Evolutionary conservation across 768 basidiomycete species (phyloP), one percentile per base, ranked within the genome.

Genomic region (Leccinellum albellum): DNA sequence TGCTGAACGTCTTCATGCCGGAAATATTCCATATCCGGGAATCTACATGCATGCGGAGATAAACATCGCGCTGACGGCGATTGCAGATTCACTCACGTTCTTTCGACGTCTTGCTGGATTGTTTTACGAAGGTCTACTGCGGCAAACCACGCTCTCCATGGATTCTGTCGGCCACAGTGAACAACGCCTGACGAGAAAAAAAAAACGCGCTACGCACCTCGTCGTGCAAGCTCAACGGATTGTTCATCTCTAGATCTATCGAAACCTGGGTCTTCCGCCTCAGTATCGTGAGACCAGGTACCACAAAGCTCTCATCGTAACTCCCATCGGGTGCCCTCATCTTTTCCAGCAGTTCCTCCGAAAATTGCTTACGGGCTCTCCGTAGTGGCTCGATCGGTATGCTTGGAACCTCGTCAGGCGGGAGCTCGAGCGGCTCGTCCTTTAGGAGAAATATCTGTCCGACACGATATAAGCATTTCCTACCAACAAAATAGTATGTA

Each of bases 1-100:
- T 78, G 77, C 68, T 96, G 93, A 1, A 95, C 85, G 28, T 85
- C 78, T 23, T 79, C 69, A 23, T 85, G 79, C 26, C 90, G 85
- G 72, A 98, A 99, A 75, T 95, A 99, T 7, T 80, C 79, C 56
- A 98, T 87, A 58, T 99, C 97, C n/a, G 97, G 97, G 68, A 98
- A 99, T 24, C 91, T 96, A 64, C 12, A n/a, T 28, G n/a, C 51
- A 47, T 42, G 54, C 54, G 26, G 53, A 37, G 26, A 35, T 37
- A 37, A 42, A 42, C 40, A 35, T 51, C 21, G 44, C 21, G 56
- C 51, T 51, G 44, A 59, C 35, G 29, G 48, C 47, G 14, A 24
- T 32, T 40, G 15, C 12, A 54, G n/a, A 53, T 26, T 55, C 37
- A 77, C 91, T 72, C 73, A 94, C 87, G 97, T 98, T 65, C 97